Percentiles rank a stretch among this genome's conserved stretches.
These are phyloP conservation scores for Elaphomyces granulatus DNA, from an alignment of 495 filamentous ascomycete species.

Conservation along the genomic window DNA sequence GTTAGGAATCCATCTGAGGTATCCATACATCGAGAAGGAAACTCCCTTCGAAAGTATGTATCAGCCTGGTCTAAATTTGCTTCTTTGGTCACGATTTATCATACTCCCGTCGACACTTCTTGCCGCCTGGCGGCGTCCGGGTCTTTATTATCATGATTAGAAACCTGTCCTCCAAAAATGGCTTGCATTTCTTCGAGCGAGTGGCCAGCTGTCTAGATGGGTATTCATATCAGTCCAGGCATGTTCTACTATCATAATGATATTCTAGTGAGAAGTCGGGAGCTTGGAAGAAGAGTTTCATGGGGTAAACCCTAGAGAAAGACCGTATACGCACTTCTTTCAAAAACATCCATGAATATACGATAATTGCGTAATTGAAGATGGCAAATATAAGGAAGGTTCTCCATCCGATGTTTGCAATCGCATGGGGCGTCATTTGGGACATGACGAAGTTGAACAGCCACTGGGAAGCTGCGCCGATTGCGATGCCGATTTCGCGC, in stretches of 20 bases:
- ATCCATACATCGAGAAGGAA: no score
- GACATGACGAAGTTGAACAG: conserved; percentile 42
- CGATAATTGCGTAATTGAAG: conserved; percentile 32
- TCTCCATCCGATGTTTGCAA: conserved; percentile 36
- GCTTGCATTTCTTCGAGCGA: conserved; percentile 27
- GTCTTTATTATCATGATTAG: conserved; percentile 4
- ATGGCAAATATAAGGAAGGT: conserved; percentile 44
- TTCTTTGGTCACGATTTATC: no score
- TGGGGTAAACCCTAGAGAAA: no score
- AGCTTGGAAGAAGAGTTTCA: conserved; percentile 1
- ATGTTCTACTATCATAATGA: no score
- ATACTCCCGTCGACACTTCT: no score
- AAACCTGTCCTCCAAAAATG: conserved; percentile 16
- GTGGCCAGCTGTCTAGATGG: conserved; percentile 15
- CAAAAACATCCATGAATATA: conserved; percentile 33
- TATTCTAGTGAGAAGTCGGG: neutral
- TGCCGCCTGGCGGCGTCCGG: no score
- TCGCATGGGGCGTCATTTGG: conserved; percentile 36
- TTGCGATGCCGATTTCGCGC: conserved; percentile 31
- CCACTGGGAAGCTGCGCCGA: conserved; percentile 39
- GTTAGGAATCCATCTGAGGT: no score
- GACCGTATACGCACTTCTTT: conserved; percentile 30
- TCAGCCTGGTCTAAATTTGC: no score
- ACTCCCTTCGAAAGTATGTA: no score
- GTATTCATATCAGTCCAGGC: conserved; percentile 7